phyloP scores from a whole-genome alignment of 208 protist species.

The Trichomonas gallinae region DNA sequence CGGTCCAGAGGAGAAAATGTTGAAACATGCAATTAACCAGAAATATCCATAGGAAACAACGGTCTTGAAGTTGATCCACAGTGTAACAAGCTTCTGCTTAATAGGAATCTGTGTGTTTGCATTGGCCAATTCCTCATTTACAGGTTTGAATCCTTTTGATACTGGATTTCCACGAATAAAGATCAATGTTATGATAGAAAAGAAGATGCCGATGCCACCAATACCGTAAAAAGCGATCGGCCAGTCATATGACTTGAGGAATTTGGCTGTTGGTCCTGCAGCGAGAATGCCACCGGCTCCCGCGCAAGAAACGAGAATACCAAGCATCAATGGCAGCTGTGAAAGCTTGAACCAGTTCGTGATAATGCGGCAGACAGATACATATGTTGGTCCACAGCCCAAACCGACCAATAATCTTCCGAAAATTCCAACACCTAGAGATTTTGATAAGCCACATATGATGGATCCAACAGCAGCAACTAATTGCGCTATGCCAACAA shows the following conservation, averaged over 20 bases:
- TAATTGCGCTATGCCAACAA: neutral
- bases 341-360: neutral
- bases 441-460: neutral
- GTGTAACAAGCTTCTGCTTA: too few relatives aligned
- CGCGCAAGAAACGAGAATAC: neutral
- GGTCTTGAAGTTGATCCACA: neutral
- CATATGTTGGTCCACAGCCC: neutral
- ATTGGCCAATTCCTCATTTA: neutral
- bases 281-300: neutral
- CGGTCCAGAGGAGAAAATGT: neutral
- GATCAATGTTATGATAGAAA: neutral
- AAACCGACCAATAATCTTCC: neutral
- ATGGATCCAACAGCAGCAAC: neutral
- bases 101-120: too few relatives aligned
- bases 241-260: neutral
- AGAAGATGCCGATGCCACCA: neutral
- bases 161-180: neutral
- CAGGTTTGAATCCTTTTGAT: neutral
- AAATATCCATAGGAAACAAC: neutral
- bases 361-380: neutral
- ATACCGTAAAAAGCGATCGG: neutral
- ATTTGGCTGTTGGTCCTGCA: neutral
- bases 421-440: neutral
- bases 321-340: neutral
- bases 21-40: neutral